Evolutionary conservation across 2,329 filamentous ascomycete genomes (phyloP).

Genomic region (Rhytidhysteron rufulum): DNA sequence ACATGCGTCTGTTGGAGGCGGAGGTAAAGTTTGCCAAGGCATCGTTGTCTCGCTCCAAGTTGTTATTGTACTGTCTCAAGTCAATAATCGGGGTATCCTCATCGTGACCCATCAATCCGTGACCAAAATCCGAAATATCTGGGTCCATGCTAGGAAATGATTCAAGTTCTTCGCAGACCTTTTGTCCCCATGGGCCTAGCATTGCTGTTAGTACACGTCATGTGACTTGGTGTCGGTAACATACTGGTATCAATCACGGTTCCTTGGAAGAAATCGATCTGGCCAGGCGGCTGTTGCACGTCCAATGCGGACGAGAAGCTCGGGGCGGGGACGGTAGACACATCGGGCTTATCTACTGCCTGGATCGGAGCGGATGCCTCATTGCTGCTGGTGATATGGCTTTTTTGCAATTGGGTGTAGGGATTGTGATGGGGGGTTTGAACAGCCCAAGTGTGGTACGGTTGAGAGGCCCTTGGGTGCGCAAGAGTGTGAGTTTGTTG

Average conservation of each 20-base stretch:
- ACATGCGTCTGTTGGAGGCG: conserved; percentile 61
- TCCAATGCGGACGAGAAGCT: conserved; percentile 20
- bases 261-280: conserved; percentile 29
- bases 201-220: conserved; percentile 14
- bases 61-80: conserved; percentile 30
- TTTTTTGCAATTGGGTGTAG: conserved; percentile 25
- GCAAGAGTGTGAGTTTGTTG: conserved; percentile 11
- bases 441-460: conserved; percentile 31
- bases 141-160: conserved; percentile 36
- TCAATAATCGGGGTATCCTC: conserved; percentile 41
- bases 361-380: conserved; percentile 21
- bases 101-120: conserved; percentile 33
- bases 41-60: conserved; percentile 24
- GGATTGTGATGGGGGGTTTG: conserved; percentile 29
- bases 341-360: conserved; percentile 18
- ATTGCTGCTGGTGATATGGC: conserved; percentile 17
- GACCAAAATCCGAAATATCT: conserved; percentile 35
- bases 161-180: conserved; percentile 35
- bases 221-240: too few species aligned
- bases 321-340: conserved; percentile 15
- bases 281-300: conserved; percentile 14
- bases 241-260: conserved; percentile 36
- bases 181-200: conserved; percentile 37
- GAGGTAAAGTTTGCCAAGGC: conserved; percentile 33
- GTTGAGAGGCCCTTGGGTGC: conserved; percentile 25